phyloP scores from a whole-genome alignment of 192 early-diverging fungal species.

The Coemansia sp. region DNA sequence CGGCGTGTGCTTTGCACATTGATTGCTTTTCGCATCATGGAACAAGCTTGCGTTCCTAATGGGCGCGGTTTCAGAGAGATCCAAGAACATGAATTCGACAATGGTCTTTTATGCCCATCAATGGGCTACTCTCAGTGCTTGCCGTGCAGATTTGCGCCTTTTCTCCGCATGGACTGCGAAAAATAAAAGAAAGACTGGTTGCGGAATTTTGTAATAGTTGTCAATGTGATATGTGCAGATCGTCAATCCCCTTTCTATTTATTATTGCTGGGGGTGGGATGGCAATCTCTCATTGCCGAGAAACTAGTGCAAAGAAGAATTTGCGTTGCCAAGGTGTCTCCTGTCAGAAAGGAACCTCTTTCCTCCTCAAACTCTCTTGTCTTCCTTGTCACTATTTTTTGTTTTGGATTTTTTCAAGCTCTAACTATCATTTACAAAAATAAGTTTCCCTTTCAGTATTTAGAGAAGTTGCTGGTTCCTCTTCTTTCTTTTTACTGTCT shows the following conservation, averaged over 20 bases:
- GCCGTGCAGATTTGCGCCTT: too few relatives aligned
- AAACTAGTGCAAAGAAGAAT: background rate
- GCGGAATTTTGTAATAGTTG: too few relatives aligned
- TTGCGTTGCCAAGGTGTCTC: background rate
- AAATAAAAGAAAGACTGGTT: too few relatives aligned
- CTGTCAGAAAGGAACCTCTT: background rate
- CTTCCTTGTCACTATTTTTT: background rate
- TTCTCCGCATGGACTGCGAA: too few relatives aligned
- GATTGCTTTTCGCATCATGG: too few relatives aligned
- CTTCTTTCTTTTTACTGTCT: background rate
- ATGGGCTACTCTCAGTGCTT: too few relatives aligned
- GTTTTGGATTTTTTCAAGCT: background rate
- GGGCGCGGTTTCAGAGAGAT: too few relatives aligned
- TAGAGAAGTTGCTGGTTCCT: slow-evolving; percentile 1
- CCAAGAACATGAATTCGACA: too few relatives aligned
- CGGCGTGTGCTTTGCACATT: background rate
- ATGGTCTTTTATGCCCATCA: too few relatives aligned
- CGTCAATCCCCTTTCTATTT: slow-evolving; percentile 1
- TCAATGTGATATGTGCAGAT: background rate
- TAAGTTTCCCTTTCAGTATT: background rate
- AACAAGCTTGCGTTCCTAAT: too few relatives aligned
- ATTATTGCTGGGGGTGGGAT: background rate
- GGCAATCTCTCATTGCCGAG: too few relatives aligned
- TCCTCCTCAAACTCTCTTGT: background rate
- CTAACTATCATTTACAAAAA: background rate